A percentile compares a stretch with the other conserved stretches of the same genome.
Evolutionary conservation across 2,329 filamentous ascomycete genomes (phyloP).

Genomic region (Furcasterigmium furcatum): DNA sequence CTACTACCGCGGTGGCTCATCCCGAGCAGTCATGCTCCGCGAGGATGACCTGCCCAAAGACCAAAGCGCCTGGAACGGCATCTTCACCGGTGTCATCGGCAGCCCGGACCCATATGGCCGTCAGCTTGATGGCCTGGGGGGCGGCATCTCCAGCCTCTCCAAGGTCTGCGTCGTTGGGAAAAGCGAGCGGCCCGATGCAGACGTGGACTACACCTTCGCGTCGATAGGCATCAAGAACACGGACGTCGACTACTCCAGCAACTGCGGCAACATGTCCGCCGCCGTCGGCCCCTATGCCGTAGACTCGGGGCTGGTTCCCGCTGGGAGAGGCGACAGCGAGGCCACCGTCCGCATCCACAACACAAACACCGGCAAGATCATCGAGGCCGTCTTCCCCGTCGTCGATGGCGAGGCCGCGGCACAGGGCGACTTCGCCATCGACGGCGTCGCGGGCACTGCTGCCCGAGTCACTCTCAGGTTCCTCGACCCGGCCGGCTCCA

Average conservation of each 20-base stretch:
- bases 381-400: constrained; percentile 55
- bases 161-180: constrained; percentile 67
- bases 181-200: constrained; percentile 42
- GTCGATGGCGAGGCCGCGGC: constrained; percentile 41
- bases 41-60: constrained; percentile 46
- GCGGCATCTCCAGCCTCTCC: constrained; percentile 64
- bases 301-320: constrained; percentile 44
- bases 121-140: constrained; percentile 71
- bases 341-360: constrained; percentile 61
- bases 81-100: constrained; percentile 60
- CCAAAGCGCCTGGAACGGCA: constrained; percentile 41
- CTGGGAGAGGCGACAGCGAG: constrained; percentile 17
- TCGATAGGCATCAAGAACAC: constrained; percentile 62
- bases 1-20: constrained; percentile 69
- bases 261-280: constrained; percentile 73
- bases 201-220: constrained; percentile 71
- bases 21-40: constrained; percentile 60
- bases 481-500: constrained; percentile 58
- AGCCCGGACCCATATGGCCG: constrained; percentile 64
- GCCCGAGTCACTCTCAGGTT: constrained; percentile 60
- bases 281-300: constrained; percentile 65
- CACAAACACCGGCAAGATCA: constrained; percentile 67
- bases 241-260: constrained; percentile 63
- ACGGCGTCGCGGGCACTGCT: constrained; percentile 58
- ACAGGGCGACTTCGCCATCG: constrained; percentile 55